Evolutionary conservation across 2,329 filamentous ascomycete genomes (phyloP).

Genomic region (Ophiostoma sp.): DNA sequence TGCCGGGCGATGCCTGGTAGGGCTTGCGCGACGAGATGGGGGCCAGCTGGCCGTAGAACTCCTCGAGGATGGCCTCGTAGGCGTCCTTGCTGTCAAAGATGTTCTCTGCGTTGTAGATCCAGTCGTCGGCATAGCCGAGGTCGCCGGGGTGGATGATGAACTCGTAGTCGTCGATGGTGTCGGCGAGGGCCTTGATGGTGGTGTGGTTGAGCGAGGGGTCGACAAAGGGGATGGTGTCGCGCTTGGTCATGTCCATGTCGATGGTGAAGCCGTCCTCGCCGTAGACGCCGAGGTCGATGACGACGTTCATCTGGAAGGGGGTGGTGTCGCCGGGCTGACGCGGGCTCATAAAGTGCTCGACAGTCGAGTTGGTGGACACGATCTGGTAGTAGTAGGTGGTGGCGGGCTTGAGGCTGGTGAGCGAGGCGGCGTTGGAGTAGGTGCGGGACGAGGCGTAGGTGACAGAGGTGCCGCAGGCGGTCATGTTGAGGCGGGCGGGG

Average conservation of each 20-base stretch:
- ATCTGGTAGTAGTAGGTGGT: constrained; percentile 59
- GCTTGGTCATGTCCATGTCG: constrained; percentile 40
- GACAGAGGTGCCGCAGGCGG: constrained; percentile 42
- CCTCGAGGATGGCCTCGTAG: constrained; percentile 95
- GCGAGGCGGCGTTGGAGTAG: constrained; percentile 45
- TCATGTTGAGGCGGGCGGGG: constrained; percentile 34
- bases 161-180: constrained; percentile 51
- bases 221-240: constrained; percentile 45
- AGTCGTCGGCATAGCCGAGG: constrained; percentile 56
- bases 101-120: constrained; percentile 45
- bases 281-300: constrained; percentile 53
- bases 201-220: constrained; percentile 52
- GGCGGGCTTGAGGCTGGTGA: constrained; percentile 44
- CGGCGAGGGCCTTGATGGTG: constrained; percentile 51
- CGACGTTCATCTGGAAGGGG: constrained; percentile 47
- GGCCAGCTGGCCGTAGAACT: constrained; percentile 60
- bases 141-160: constrained; percentile 51
- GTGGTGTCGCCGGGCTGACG: constrained; percentile 50
- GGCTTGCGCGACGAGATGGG: constrained; percentile 50
- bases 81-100: constrained; percentile 79
- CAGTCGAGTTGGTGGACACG: constrained; percentile 49
- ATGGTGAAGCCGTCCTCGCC: constrained; percentile 50
- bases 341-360: constrained; percentile 50
- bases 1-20: constrained; percentile 54
- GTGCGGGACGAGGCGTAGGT: constrained; percentile 53